Evolutionary conservation across 148 eudicot genomes (phyloP).

Genomic region (Amaranthus cruentus): DNA sequence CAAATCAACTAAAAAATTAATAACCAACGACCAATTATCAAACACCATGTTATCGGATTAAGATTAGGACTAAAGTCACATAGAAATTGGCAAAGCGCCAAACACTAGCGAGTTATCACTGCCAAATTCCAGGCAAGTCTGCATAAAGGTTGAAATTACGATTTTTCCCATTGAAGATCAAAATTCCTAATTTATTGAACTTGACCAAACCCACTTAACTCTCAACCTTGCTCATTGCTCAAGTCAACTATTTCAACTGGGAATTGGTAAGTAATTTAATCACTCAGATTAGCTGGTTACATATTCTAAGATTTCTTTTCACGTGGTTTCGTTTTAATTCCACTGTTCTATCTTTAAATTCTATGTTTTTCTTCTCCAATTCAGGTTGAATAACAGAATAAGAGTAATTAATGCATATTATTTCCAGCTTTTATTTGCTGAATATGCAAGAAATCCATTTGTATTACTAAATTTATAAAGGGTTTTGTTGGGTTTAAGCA

Average conservation of each 20-base stretch:
- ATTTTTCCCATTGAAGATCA: too few relatives aligned
- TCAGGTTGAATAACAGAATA: neutral
- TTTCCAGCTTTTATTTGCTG: conserved; percentile 23
- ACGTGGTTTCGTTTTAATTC: conserved; percentile 22
- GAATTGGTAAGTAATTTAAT: neutral
- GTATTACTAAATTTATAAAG: conserved; percentile 4
- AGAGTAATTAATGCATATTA: neutral
- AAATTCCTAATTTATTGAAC: too few relatives aligned
- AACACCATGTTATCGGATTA: too few relatives aligned
- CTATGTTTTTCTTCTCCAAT: neutral
- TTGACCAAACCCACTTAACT: conserved; percentile 16
- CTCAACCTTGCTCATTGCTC: neutral
- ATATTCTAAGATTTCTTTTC: conserved; percentile 11
- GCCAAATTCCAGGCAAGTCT: too few relatives aligned
- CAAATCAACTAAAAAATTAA: too few relatives aligned
- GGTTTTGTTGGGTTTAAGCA: conserved; percentile 30
- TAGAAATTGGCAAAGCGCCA: too few relatives aligned
- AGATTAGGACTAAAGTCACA: too few relatives aligned
- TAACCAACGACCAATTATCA: too few relatives aligned
- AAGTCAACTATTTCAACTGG: conserved; percentile 26
- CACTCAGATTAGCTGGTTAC: conserved; percentile 2
- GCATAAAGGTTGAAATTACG: too few relatives aligned
- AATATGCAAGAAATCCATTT: conserved; percentile 11
- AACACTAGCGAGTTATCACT: too few relatives aligned
- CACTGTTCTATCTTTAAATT: conserved; percentile 8